These are phyloP conservation scores for Sungouiella blattae DNA, from an alignment of 805 yeast species.

Conservation along the genomic window DNA sequence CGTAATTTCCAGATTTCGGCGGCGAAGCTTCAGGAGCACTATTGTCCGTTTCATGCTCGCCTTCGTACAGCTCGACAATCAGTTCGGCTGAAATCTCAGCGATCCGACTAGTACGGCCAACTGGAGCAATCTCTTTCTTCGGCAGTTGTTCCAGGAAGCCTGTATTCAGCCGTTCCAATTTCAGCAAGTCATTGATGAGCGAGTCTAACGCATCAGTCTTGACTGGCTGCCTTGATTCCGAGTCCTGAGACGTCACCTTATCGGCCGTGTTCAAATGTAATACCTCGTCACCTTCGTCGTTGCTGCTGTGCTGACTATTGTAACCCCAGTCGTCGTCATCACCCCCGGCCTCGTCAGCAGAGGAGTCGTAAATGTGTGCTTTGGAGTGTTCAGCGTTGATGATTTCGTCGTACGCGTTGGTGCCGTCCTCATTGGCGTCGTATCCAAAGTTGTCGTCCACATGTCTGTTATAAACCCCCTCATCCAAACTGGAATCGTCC, in stretches of 20 bases:
- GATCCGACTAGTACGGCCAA: too few species aligned
- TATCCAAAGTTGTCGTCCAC: constrained; percentile 1
- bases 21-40: neutral
- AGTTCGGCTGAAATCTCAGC: too few species aligned
- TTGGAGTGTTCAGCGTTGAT: neutral
- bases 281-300: constrained; percentile 3
- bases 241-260: constrained; percentile 4
- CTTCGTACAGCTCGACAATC: neutral
- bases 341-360: constrained; percentile 10
- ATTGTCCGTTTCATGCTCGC: neutral
- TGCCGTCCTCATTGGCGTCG: neutral
- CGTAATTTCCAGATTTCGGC: too few species aligned
- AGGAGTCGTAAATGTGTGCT: constrained; percentile 4
- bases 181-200: constrained; percentile 33
- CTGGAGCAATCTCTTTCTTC: neutral
- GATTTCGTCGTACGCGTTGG: neutral
- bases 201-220: constrained; percentile 33
- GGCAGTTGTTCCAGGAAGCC: neutral
- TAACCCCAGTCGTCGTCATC: constrained; percentile 26
- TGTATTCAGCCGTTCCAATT: constrained; percentile 15
- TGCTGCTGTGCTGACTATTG: constrained; percentile 20
- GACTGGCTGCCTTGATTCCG: constrained; percentile 8
- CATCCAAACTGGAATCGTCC: constrained; percentile 6
- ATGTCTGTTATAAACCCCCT: neutral
- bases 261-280: neutral